These are phyloP conservation scores for Monosporascus sp. DNA, from an alignment of 2,329 filamentous ascomycete species.

Conservation along the genomic window DNA sequence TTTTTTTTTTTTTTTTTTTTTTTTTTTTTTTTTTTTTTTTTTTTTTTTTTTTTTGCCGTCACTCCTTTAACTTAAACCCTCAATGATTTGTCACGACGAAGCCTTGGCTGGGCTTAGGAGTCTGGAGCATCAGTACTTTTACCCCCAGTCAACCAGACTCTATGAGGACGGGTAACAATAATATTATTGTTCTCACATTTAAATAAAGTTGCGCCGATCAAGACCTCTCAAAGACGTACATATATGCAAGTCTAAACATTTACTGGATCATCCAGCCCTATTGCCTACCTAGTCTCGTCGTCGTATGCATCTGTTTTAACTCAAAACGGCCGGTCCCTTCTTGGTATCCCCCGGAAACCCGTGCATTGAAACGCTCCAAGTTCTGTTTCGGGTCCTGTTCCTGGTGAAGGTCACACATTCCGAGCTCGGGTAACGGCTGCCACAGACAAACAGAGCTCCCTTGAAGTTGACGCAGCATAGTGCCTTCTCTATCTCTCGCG, in stretches of 20 bases:
- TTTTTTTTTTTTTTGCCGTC: not conserved
- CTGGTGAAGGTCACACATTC: not conserved
- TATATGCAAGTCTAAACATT: no score
- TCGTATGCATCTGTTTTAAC: no score
- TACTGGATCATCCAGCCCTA: no score
- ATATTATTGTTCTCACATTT: not conserved
- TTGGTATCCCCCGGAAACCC: no score
- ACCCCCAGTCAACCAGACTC: not conserved
- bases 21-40: no score
- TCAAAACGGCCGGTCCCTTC: no score
- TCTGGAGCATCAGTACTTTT: not conserved
- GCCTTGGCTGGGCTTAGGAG: not conserved
- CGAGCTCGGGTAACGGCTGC: not conserved
- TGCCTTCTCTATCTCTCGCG: not conserved
- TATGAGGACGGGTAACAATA: not conserved
- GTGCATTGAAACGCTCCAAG: no score
- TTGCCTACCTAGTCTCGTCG: no score
- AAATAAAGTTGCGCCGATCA: not conserved
- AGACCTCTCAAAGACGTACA: no score
- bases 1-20: no score
- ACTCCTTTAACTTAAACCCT: not conserved
- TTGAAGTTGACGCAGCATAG: not conserved
- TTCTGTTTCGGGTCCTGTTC: no score
- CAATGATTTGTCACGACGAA: not conserved
- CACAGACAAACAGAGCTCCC: not conserved